Conservation (phyloP, 805 yeast species). For the Saturnispora diversa region DNA sequence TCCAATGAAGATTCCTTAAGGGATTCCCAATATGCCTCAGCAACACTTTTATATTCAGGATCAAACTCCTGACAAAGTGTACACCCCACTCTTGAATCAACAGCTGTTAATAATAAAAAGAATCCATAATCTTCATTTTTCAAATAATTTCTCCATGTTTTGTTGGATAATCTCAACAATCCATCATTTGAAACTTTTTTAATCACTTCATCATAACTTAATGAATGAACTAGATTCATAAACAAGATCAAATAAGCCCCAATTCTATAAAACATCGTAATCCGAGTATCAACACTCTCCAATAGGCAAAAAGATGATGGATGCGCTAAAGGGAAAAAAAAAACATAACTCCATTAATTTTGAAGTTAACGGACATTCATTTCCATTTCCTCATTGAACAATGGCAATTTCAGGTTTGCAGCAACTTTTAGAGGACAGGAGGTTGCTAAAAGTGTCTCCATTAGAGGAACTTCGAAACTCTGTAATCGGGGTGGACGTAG, state of each 20-base stretch:
- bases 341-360: neutral
- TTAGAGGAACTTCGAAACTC: slow-evolving; percentile 58
- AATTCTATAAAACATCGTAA: neutral
- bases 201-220: slow-evolving; percentile 18
- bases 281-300: neutral
- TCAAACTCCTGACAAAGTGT: slow-evolving; percentile 59
- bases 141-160: slow-evolving; percentile 48
- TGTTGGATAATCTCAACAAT: slow-evolving; percentile 39
- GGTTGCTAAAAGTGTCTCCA: slow-evolving; percentile 41
- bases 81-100: slow-evolving; percentile 68
- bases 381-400: no score
- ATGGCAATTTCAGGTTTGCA: slow-evolving; percentile 7
- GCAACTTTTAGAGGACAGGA: slow-evolving; percentile 1
- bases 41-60: slow-evolving; percentile 57
- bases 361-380: neutral
- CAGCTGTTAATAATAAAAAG: slow-evolving; percentile 65
- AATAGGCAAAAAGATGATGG: no score
- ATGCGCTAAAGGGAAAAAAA: no score
- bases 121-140: slow-evolving; percentile 59
- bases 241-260: slow-evolving; percentile 6
- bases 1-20: slow-evolving; percentile 36
- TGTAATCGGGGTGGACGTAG: slow-evolving; percentile 76
- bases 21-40: slow-evolving; percentile 46
- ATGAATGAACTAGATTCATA: slow-evolving; percentile 15
- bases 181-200: slow-evolving; percentile 12